Conservation (phyloP, 2,329 filamentous ascomycete species). For the Elsinoe necatrix region DNA sequence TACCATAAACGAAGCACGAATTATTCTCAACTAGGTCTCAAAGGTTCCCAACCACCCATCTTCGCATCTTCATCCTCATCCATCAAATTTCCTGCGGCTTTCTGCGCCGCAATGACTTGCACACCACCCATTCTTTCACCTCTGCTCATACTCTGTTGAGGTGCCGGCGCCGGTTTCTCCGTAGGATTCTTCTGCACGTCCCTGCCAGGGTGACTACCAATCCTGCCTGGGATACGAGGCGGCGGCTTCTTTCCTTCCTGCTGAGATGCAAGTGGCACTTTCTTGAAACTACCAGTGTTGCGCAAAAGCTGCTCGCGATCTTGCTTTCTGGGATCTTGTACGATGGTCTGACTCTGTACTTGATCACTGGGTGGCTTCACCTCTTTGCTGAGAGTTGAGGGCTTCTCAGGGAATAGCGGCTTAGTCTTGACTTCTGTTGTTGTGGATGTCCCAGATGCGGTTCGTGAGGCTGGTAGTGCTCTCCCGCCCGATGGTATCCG, state of each 20-base stretch:
- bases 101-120: slow-evolving; percentile 22
- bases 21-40: slow-evolving; percentile 22
- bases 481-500: not conserved
- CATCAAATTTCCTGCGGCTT: slow-evolving; percentile 23
- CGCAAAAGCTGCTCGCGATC: not conserved
- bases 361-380: not conserved
- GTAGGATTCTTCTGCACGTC: not conserved
- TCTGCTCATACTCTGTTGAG: not conserved
- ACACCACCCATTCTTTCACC: slow-evolving; percentile 8
- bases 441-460: not conserved
- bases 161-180: not conserved
- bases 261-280: not conserved
- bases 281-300: slow-evolving; percentile 3
- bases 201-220: not conserved
- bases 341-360: not conserved
- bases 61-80: slow-evolving; percentile 22
- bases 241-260: not conserved
- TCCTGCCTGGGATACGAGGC: not conserved
- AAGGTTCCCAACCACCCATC: slow-evolving; percentile 26
- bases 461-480: not conserved
- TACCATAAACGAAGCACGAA: not conserved
- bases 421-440: not conserved
- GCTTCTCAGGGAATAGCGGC: not conserved
- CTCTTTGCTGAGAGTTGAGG: not conserved
- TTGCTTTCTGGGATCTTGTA: not conserved